A percentile compares a stretch with the other conserved stretches of the same genome.
Evolutionary conservation across 257 asterid genomes (phyloP).

Genomic region (Ligustrum vulgare): DNA sequence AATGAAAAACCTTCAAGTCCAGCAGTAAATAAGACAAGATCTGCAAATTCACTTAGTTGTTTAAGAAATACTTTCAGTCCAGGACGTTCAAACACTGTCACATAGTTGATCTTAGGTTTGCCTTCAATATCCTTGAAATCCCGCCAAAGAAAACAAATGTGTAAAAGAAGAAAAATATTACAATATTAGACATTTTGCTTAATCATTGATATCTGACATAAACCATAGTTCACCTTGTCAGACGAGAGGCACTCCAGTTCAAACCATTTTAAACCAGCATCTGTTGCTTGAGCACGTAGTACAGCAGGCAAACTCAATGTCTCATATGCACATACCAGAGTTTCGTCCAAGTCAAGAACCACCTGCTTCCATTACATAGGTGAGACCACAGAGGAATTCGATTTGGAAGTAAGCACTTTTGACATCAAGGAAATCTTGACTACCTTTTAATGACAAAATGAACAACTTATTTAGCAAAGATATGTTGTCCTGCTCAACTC

Average conservation of each 20-base stretch:
- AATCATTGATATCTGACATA: slow-evolving; percentile 2
- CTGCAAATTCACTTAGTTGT: slow-evolving; percentile 84
- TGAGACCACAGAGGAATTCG: slow-evolving; percentile 9
- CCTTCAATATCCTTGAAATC: slow-evolving; percentile 67
- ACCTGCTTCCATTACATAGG: slow-evolving; percentile 52
- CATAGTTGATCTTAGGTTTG: slow-evolving; percentile 85
- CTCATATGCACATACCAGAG: slow-evolving; percentile 86
- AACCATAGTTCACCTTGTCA: slow-evolving; percentile 51
- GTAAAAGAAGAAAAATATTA: slow-evolving; percentile 4
- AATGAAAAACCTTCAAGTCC: slow-evolving; percentile 82
- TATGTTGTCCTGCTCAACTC: slow-evolving; percentile 2
- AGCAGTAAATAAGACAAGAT: slow-evolving; percentile 87
- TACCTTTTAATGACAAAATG: not conserved
- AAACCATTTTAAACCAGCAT: slow-evolving; percentile 85
- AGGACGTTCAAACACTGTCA: slow-evolving; percentile 95
- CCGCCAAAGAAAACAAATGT: slow-evolving; percentile 14
- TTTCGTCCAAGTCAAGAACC: slow-evolving; percentile 94
- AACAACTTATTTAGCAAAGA: not conserved
- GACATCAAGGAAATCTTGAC: not conserved
- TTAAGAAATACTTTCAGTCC: slow-evolving; percentile 73
- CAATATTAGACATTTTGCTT: not conserved
- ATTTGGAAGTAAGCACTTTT: not conserved
- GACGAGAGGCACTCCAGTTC: slow-evolving; percentile 69
- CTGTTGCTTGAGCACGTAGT: slow-evolving; percentile 77
- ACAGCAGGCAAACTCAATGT: slow-evolving; percentile 71